Percentiles rank a stretch among this genome's conserved stretches.
Conservation (phyloP, 768 basidiomycete genomes). For the Boletus vinaceobasis region DNA sequence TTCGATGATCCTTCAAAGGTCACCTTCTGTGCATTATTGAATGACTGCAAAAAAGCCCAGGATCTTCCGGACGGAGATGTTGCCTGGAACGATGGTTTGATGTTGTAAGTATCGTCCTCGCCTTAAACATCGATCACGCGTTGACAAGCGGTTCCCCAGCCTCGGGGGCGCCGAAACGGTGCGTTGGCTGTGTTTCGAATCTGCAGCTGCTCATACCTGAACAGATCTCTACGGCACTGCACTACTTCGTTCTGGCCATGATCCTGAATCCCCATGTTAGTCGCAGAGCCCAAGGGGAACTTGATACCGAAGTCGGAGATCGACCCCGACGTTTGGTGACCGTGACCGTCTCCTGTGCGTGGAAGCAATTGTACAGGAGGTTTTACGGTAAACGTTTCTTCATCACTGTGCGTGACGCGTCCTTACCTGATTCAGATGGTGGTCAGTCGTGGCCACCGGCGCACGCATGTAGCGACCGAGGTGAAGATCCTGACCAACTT, state of each 20-base stretch:
- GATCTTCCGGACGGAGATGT: slow-evolving; percentile 8
- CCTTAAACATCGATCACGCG: no score
- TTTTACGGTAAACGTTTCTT: background rate
- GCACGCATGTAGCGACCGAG: slow-evolving; percentile 4
- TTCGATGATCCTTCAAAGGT: slow-evolving; percentile 1
- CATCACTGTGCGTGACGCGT: background rate
- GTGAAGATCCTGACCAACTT: background rate
- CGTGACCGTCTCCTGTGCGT: slow-evolving; percentile 7
- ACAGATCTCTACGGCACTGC: slow-evolving; percentile 5
- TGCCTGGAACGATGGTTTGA: slow-evolving; percentile 8
- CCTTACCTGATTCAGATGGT: slow-evolving; percentile 1
- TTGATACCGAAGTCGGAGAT: slow-evolving; percentile 1
- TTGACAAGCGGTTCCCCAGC: background rate
- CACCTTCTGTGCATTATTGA: slow-evolving; percentile 4
- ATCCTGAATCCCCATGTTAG: slow-evolving; percentile 2
- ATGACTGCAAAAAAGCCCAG: slow-evolving; percentile 1
- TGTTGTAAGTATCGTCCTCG: slow-evolving; percentile 1
- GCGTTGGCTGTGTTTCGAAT: background rate
- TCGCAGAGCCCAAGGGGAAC: slow-evolving; percentile 4
- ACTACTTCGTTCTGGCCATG: slow-evolving; percentile 6
- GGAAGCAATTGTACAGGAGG: slow-evolving; percentile 7
- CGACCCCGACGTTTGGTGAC: slow-evolving; percentile 8
- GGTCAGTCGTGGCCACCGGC: slow-evolving; percentile 3
- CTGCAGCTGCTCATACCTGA: background rate
- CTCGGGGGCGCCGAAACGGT: slow-evolving; percentile 9